phyloP scores from a whole-genome alignment of 2,329 filamentous ascomycete species.

The Colletotrichum cereale region DNA sequence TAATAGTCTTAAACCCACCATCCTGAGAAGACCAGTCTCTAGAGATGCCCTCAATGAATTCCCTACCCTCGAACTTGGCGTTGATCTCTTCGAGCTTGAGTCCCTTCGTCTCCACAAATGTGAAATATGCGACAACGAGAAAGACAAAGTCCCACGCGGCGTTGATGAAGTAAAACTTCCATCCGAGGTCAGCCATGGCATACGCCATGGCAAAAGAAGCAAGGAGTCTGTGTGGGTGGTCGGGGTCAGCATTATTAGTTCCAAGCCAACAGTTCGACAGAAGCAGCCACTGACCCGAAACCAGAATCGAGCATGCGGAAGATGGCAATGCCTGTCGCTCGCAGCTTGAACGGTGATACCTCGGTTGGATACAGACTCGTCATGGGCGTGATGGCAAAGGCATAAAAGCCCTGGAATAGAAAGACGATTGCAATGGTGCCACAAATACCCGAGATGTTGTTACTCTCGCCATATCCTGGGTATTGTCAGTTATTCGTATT shows the following conservation, averaged over 20 bases:
- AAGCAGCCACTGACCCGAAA: constrained; percentile 48
- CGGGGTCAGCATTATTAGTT: too few species aligned
- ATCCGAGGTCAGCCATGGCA: constrained; percentile 47
- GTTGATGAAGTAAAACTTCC: constrained; percentile 51
- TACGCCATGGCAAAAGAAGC: constrained; percentile 48
- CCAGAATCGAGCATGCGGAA: constrained; percentile 46
- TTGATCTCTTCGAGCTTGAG: constrained; percentile 47
- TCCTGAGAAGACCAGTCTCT: too few species aligned
- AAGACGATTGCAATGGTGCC: constrained; percentile 53
- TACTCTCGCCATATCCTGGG: constrained; percentile 24
- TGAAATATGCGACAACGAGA: constrained; percentile 45
- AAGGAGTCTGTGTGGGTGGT: constrained; percentile 40
- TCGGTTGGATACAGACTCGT: constrained; percentile 51
- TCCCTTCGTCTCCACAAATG: constrained; percentile 48
- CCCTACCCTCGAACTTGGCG: constrained; percentile 45
- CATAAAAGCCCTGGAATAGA: constrained; percentile 50
- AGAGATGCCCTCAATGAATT: too few species aligned
- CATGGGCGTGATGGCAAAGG: constrained; percentile 51
- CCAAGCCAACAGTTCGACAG: too few species aligned
- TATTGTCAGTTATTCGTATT: too few species aligned
- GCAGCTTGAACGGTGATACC: constrained; percentile 49
- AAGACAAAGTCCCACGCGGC: constrained; percentile 47
- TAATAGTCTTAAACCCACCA: too few species aligned
- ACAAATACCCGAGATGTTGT: constrained; percentile 51
- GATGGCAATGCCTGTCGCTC: constrained; percentile 48